Conservation (phyloP, 129 eudicot genomes). For the Apium graveolens region DNA sequence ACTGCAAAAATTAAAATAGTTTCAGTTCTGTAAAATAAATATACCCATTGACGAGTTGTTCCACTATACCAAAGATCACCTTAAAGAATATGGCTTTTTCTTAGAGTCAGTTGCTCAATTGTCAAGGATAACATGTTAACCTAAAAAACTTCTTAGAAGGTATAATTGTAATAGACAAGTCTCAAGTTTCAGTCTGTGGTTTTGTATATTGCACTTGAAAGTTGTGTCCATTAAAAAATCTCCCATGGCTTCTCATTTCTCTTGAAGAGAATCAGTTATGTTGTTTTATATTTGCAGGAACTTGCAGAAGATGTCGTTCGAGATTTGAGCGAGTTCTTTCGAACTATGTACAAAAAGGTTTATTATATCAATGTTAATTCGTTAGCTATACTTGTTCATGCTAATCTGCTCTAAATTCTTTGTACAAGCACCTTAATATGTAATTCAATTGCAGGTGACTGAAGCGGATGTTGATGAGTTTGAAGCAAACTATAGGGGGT, state of each 20-base stretch:
- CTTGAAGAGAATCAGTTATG: neutral
- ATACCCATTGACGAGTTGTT: neutral
- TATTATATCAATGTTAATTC: neutral
- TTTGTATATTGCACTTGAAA: neutral
- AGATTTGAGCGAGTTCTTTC: slow-evolving; percentile 67
- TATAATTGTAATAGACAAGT: neutral
- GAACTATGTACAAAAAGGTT: slow-evolving; percentile 81
- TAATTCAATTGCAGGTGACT: slow-evolving; percentile 52
- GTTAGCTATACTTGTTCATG: neutral
- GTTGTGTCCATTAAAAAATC: neutral
- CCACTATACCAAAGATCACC: neutral
- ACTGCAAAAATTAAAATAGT: neutral
- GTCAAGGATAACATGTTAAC: neutral
- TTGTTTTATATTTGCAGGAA: slow-evolving; percentile 44
- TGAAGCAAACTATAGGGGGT: slow-evolving; percentile 88
- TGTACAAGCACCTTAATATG: neutral
- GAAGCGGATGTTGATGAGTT: slow-evolving; percentile 95
- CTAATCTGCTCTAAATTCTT: neutral
- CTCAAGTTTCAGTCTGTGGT: neutral
- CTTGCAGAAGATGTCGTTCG: slow-evolving; percentile 87
- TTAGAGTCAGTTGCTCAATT: neutral
- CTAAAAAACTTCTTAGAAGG: neutral
- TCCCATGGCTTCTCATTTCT: neutral
- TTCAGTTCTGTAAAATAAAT: neutral
- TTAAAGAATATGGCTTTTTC: neutral